Conservation (phyloP, 352 stramenopile genomes). For the Pythium graminicola region DNA sequence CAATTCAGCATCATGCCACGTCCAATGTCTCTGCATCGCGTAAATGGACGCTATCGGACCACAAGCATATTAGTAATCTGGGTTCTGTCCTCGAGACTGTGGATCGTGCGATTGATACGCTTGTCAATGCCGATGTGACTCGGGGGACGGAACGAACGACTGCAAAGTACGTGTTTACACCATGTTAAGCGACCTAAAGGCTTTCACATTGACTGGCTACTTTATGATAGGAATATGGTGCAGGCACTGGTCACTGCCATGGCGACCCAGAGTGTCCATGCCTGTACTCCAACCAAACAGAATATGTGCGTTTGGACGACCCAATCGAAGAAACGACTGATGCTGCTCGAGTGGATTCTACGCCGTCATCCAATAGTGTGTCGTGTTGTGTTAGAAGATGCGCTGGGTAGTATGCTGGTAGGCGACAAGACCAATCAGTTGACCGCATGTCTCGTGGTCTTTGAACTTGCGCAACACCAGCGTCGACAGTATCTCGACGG, state of each 20-base stretch:
- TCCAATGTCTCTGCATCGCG: background rate
- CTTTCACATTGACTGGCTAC: background rate
- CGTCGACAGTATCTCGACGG: background rate
- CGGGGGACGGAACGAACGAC: background rate
- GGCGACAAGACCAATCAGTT: constrained; percentile 47
- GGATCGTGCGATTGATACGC: constrained; percentile 8
- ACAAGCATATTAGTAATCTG: constrained; percentile 55
- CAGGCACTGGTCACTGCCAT: constrained; percentile 30
- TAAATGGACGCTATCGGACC: constrained; percentile 28
- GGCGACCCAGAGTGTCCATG: constrained; percentile 35
- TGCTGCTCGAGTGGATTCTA: constrained; percentile 53
- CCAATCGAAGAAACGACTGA: constrained; percentile 40
- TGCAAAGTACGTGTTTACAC: constrained; percentile 1
- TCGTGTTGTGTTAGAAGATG: constrained; percentile 28
- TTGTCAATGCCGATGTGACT: background rate
- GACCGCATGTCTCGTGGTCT: constrained; percentile 44
- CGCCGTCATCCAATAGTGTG: background rate
- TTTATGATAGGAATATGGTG: constrained; percentile 37
- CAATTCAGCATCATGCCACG: constrained; percentile 3
- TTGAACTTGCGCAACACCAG: constrained; percentile 49
- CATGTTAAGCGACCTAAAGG: no score
- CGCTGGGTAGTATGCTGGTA: constrained; percentile 18
- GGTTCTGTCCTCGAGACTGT: constrained; percentile 22
- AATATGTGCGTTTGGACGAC: constrained; percentile 55
- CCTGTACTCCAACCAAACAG: constrained; percentile 35